Evolutionary conservation across 371 early-diverging fungal species (phyloP).

Genomic region (Zychaea mexicana): DNA sequence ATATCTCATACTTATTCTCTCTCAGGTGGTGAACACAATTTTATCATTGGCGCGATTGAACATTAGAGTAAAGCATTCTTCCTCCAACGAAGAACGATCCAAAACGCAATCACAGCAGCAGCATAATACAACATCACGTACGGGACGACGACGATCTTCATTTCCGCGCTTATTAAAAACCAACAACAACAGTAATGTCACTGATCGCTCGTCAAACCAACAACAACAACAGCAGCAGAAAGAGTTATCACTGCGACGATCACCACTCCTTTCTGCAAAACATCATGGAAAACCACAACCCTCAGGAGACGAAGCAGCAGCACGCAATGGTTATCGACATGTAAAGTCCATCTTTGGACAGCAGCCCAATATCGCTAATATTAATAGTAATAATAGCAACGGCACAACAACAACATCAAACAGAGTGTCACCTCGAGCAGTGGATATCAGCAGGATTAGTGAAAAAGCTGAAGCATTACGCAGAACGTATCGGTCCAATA

Average conservation of each 20-base stretch:
- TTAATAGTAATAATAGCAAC: too few relatives aligned
- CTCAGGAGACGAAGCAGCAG: not conserved
- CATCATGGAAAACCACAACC: not conserved
- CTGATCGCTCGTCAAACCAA: too few relatives aligned
- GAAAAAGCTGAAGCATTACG: conserved; percentile 18
- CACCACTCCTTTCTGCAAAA: not conserved
- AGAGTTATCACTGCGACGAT: not conserved
- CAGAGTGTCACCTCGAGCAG: not conserved
- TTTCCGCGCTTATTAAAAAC: conserved; percentile 7
- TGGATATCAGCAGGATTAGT: conserved; percentile 5
- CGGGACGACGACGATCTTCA: not conserved
- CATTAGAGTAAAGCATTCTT: not conserved
- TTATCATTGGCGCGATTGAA: conserved; percentile 18
- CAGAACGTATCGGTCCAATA: conserved; percentile 13
- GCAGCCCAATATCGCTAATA: conserved; percentile 2
- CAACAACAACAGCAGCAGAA: not conserved
- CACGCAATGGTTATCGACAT: conserved; percentile 9
- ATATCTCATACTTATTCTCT: not conserved
- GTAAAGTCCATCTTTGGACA: conserved; percentile 17
- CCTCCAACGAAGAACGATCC: not conserved
- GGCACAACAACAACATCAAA: too few relatives aligned
- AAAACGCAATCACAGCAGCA: not conserved
- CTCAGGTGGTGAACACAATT: conserved; percentile 29
- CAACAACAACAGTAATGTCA: not conserved
- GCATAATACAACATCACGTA: not conserved